Conservation (phyloP, 2,329 filamentous ascomycete species). For the Trichoderma koningiopsis region DNA sequence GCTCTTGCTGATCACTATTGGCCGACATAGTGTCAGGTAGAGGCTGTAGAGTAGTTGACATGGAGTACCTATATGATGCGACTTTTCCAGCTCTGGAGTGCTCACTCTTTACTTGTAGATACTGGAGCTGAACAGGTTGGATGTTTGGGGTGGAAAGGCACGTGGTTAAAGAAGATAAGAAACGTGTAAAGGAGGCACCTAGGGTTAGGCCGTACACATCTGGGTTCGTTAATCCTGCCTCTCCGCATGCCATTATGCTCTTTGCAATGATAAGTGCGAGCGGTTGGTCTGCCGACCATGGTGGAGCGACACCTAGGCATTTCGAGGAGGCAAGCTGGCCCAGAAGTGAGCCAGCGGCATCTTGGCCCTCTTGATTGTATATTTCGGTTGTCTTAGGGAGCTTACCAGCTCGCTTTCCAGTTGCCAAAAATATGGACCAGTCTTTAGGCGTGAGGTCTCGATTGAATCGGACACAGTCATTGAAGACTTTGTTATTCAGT, state of each 20-base stretch:
- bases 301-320: constrained; percentile 34
- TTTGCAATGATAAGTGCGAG: constrained; percentile 38
- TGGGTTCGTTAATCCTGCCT: constrained; percentile 41
- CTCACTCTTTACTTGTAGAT: constrained; percentile 42
- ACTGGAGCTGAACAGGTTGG: constrained; percentile 38
- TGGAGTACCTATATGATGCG: constrained; percentile 41
- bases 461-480: constrained; percentile 62
- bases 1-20: not conserved
- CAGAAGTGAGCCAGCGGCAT: constrained; percentile 31
- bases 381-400: constrained; percentile 33
- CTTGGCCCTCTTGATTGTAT: constrained; percentile 30
- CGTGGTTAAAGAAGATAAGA: constrained; percentile 42
- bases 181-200: constrained; percentile 42
- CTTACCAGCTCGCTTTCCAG: constrained; percentile 44
- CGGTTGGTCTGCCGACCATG: constrained; percentile 42
- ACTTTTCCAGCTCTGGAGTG: constrained; percentile 42
- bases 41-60: constrained; percentile 30
- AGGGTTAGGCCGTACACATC: constrained; percentile 43
- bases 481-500: constrained; percentile 57
- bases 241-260: constrained; percentile 35
- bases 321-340: constrained; percentile 32
- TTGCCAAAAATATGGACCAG: constrained; percentile 58
- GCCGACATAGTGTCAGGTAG: not conserved
- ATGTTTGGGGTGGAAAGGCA: constrained; percentile 38
- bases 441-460: constrained; percentile 59